These are phyloP conservation scores for Botrytis hyacinthi DNA, from an alignment of 2,329 filamentous ascomycete genomes.

Conservation along the genomic window DNA sequence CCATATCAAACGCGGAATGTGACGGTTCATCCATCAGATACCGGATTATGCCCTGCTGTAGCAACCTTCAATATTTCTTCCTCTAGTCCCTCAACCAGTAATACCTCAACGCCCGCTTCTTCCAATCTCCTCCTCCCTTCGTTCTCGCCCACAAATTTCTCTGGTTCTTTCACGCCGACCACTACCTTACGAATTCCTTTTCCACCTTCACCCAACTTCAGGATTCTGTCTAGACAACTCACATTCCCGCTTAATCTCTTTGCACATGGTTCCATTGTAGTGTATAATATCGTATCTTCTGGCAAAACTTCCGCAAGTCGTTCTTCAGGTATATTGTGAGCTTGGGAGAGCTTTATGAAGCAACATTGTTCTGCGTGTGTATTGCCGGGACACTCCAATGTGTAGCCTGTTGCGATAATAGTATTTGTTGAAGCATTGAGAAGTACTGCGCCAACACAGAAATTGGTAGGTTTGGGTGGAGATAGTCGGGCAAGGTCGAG, in stretches of 20 bases:
- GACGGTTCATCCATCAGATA: not conserved
- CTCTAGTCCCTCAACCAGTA: slow-evolving; percentile 73
- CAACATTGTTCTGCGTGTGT: slow-evolving; percentile 96
- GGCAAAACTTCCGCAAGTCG: slow-evolving; percentile 52
- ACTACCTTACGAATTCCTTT: slow-evolving; percentile 69
- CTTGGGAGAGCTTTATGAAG: slow-evolving; percentile 66
- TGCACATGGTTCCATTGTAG: slow-evolving; percentile 87
- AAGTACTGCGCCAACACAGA: slow-evolving; percentile 89
- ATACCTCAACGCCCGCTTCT: slow-evolving; percentile 69
- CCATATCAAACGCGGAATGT: not conserved
- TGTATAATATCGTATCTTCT: slow-evolving; percentile 67
- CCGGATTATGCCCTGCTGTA: slow-evolving; percentile 67
- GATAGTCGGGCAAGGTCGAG: slow-evolving; percentile 75
- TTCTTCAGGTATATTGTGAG: slow-evolving; percentile 52
- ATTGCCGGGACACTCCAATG: slow-evolving; percentile 85
- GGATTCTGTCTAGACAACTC: slow-evolving; percentile 76
- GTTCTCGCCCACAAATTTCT: slow-evolving; percentile 84
- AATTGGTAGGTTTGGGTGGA: slow-evolving; percentile 85
- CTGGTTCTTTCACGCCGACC: slow-evolving; percentile 83
- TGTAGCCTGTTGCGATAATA: slow-evolving; percentile 80
- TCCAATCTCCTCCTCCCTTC: slow-evolving; percentile 69
- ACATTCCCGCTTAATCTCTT: slow-evolving; percentile 70
- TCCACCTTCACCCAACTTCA: slow-evolving; percentile 47
- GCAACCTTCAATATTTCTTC: slow-evolving; percentile 78
- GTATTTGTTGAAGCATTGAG: slow-evolving; percentile 55